phyloP scores from a whole-genome alignment of 768 basidiomycete species.

The Mycena leptocephala region DNA sequence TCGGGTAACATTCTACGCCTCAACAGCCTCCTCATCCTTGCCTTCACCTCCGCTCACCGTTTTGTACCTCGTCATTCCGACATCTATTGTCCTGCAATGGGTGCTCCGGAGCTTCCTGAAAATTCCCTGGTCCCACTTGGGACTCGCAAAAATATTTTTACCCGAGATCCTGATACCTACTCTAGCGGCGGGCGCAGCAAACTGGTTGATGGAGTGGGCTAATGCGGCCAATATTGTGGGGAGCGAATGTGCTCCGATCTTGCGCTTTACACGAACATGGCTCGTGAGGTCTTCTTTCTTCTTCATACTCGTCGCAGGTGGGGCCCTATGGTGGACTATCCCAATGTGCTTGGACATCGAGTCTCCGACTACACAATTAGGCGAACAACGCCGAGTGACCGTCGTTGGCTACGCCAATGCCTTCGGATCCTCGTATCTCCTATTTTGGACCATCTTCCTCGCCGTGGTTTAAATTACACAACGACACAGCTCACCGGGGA shows the following conservation, averaged over 20 bases:
- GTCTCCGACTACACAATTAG: conserved; percentile 38
- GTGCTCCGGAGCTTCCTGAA: conserved; percentile 70
- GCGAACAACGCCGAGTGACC: conserved; percentile 60
- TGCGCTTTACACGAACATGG: conserved; percentile 73
- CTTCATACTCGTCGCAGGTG: conserved; percentile 68
- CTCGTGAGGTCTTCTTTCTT: conserved; percentile 72
- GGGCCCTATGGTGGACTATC: conserved; percentile 78
- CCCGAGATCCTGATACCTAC: conserved; percentile 71
- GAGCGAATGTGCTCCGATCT: conserved; percentile 53
- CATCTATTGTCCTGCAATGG: conserved; percentile 71
- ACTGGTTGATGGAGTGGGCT: conserved; percentile 90
- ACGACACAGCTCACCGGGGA: conserved; percentile 89
- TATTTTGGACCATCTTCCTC: conserved; percentile 84
- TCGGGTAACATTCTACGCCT: conserved; percentile 90
- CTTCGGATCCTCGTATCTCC: conserved; percentile 89
- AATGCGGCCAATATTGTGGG: conserved; percentile 71
- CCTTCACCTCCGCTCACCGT: conserved; percentile 77
- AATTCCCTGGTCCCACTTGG: conserved; percentile 83
- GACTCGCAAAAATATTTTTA: conserved; percentile 77
- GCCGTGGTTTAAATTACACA: conserved; percentile 73
- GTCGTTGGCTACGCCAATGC: conserved; percentile 93
- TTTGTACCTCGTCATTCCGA: conserved; percentile 70
- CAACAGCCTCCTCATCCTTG: conserved; percentile 77
- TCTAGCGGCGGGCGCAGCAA: conserved; percentile 71
- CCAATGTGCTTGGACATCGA: conserved; percentile 81